Base-by-base conservation (phyloP, 139 green algal species). In the Coccomyxa sp. region DNA sequence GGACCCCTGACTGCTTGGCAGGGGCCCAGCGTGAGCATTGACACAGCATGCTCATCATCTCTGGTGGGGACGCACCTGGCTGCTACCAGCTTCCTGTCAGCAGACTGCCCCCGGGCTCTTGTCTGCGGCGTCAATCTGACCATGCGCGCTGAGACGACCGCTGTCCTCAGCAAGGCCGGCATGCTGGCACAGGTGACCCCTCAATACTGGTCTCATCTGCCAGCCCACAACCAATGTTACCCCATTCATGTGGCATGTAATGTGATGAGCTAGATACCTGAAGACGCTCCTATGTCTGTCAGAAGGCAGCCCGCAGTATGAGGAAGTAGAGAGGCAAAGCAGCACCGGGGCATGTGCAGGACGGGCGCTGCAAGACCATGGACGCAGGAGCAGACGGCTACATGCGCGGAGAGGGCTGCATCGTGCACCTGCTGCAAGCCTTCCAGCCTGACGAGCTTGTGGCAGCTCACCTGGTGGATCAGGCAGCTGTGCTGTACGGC, bases 331-430 rank as follows among this genome's bases (percentile, higher is more conserved):
- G n/a, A n/a, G n/a, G n/a, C n/a, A n/a, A n/a, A n/a, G n/a, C n/a
- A n/a, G n/a, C n/a, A n/a, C 54, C 54, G 16, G 16, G 22, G 54
- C 54, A 16, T 68, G 35, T 34, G 36, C 70, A 64, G 91, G 90
- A 95, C 31, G 92, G 91, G 14, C 86, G 92, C 69, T 96, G 93
- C 88, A 95, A 95, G 83, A 95, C 93, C 0, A 86, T 97, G 75
- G 91, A 95, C 55, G 82, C 80, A 7, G 79, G 86, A 7, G 94
- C 91, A 24, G 90, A 97, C 73, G 93, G 94, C 16, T 97, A 97
- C 44, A 91, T 91, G 18, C 83, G 93, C 2, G 86, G 78, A 37
- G 94, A 95, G 75, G 93, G 88, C 1, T 85, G 87, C 0, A 85
- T 88, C 0, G 85, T 83, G 39, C 74, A 84, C 36, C 75, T 86